These are phyloP conservation scores for Rosa rugosa DNA, from an alignment of 306 rosid genomes.

Conservation along the genomic window DNA sequence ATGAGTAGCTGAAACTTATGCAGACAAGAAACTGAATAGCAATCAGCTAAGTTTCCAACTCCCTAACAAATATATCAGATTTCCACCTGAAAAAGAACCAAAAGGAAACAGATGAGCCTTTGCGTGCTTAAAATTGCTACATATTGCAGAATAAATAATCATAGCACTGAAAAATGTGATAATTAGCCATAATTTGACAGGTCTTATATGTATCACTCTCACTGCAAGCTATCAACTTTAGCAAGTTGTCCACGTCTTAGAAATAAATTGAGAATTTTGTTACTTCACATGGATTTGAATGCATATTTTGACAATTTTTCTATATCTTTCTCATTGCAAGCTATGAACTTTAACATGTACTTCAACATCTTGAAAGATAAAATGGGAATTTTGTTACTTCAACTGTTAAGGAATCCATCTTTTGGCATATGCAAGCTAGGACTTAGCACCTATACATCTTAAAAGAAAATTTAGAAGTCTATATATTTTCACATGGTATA, in stretches of 20 bases:
- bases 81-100: slow-evolving; percentile 37
- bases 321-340: neutral
- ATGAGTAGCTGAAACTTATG: slow-evolving; percentile 14
- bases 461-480: neutral
- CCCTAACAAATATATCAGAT: slow-evolving; percentile 9
- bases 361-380: neutral
- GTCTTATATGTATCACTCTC: neutral
- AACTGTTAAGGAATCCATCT: neutral
- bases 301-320: neutral
- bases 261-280: neutral
- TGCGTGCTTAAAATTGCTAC: neutral
- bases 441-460: neutral
- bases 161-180: neutral
- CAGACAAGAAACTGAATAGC: slow-evolving; percentile 14
- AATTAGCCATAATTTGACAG: neutral
- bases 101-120: neutral
- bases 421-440: neutral
- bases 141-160: neutral
- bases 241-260: neutral
- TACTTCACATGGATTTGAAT: too few species aligned
- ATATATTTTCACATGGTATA: neutral
- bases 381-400: neutral
- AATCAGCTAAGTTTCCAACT: slow-evolving; percentile 29
- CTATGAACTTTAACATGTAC: neutral
- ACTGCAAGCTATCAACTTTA: neutral